phyloP scores from a whole-genome alignment of 2,329 filamentous ascomycete species.

The Fusarium concolor region DNA sequence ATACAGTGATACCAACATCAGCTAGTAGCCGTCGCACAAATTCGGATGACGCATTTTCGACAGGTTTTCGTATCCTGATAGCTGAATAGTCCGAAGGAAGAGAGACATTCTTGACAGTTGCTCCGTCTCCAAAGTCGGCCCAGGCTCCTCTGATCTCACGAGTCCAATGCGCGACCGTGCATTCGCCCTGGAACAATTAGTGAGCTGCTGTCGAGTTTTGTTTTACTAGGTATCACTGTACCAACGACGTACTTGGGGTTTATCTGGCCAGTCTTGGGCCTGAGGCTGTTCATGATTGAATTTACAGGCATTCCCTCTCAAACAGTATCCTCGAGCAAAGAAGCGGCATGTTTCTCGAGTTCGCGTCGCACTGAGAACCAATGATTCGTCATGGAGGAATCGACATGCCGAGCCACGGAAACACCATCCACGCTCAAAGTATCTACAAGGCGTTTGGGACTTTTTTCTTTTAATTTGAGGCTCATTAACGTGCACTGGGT shows the following conservation, averaged over 20 bases:
- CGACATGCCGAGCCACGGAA: background rate
- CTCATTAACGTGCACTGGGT: too few species aligned
- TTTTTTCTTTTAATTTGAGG: too few species aligned
- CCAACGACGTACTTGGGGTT: too few species aligned
- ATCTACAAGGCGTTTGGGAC: background rate
- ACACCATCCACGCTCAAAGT: background rate
- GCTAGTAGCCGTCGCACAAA: slow-evolving; percentile 41
- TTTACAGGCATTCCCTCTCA: background rate
- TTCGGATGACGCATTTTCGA: slow-evolving; percentile 19
- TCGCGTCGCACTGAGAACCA: too few species aligned
- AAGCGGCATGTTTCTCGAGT: background rate
- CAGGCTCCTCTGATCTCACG: slow-evolving; percentile 44
- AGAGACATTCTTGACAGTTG: slow-evolving; percentile 43
- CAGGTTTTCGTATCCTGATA: slow-evolving; percentile 49
- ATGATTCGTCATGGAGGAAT: background rate
- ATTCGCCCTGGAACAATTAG: background rate
- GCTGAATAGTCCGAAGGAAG: slow-evolving; percentile 54
- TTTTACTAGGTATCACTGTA: too few species aligned
- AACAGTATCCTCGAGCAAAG: background rate
- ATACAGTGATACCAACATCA: background rate
- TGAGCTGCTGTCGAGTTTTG: too few species aligned
- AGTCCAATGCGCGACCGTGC: background rate
- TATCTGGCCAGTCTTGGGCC: too few species aligned
- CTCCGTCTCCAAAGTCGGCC: slow-evolving; percentile 51
- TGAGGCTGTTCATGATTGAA: background rate